Conservation (phyloP, 768 basidiomycete species). For the Pleurotus platypus region DNA sequence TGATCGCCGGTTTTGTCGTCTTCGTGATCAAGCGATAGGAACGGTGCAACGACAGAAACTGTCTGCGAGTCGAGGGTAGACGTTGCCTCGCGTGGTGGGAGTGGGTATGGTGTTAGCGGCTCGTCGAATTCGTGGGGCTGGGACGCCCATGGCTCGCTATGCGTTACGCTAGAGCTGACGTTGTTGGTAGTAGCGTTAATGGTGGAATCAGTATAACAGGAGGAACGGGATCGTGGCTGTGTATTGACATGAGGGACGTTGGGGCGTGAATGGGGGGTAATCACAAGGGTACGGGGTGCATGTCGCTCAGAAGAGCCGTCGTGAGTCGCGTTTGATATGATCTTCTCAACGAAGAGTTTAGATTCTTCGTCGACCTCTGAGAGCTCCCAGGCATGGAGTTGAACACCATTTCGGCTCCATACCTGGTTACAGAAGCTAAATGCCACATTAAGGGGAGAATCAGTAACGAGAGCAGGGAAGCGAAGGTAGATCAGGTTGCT, state of each 20-base stretch:
- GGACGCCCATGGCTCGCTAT: not conserved
- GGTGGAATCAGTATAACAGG: not conserved
- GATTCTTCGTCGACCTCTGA: slow-evolving; percentile 25
- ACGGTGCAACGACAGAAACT: slow-evolving; percentile 3
- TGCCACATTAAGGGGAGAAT: not conserved
- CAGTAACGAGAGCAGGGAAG: not conserved
- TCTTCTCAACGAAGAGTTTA: slow-evolving; percentile 15
- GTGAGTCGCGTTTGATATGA: slow-evolving; percentile 2
- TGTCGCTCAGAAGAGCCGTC: not conserved
- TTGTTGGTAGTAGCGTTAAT: not conserved
- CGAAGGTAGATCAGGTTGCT: not conserved
- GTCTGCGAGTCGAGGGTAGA: slow-evolving; percentile 5
- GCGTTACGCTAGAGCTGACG: not conserved
- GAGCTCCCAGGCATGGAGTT: slow-evolving; percentile 37
- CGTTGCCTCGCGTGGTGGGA: not conserved
- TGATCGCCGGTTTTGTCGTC: slow-evolving; percentile 1
- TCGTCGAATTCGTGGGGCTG: slow-evolving; percentile 2
- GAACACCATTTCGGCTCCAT: slow-evolving; percentile 27
- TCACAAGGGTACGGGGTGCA: not conserved
- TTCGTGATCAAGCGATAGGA: not conserved
- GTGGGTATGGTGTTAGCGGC: not conserved
- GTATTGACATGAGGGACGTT: not conserved
- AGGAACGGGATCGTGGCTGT: slow-evolving; percentile 1
- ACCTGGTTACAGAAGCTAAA: slow-evolving; percentile 30
- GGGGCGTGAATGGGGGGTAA: not conserved